Percentiles rank a stretch among this genome's conserved stretches.
These are phyloP conservation scores for Magnolia changhungtana DNA, from an alignment of 164 flowering plant species.

Conservation along the genomic window DNA sequence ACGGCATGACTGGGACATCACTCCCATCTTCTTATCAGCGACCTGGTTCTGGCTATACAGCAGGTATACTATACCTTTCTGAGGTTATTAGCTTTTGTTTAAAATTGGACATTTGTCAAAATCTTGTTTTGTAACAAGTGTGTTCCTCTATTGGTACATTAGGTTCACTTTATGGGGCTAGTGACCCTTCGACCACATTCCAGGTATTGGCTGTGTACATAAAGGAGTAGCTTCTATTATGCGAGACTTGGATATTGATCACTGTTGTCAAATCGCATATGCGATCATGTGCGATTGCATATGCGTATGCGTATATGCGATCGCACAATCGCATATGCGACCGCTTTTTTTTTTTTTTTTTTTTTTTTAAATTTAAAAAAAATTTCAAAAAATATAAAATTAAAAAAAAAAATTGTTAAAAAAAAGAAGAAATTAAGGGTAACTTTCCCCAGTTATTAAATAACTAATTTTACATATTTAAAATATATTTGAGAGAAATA, in stretches of 20 bases:
- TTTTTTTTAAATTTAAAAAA: no score
- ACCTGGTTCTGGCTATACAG: slow-evolving; percentile 10
- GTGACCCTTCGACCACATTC: slow-evolving; percentile 4
- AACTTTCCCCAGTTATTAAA: no score
- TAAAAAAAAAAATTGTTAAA: no score
- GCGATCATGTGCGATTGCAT: not conserved
- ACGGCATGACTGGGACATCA: slow-evolving; percentile 14
- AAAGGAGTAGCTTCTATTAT: not conserved
- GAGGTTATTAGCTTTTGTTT: not conserved
- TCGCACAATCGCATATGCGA: no score
- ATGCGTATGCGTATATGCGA: no score
- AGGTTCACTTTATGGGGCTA: slow-evolving; percentile 14
- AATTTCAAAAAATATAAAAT: no score
- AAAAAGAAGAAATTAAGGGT: no score
- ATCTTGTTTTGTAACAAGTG: not conserved
- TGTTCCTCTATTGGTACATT: not conserved
- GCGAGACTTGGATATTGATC: not conserved
- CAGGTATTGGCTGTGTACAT: slow-evolving; percentile 11
- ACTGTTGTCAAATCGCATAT: not conserved
- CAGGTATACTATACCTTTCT: slow-evolving; percentile 13
- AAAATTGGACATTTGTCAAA: not conserved
- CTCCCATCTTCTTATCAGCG: slow-evolving; percentile 18
- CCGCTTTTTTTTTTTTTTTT: no score
- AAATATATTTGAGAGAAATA: no score
- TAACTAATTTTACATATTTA: no score